Evolutionary conservation across 169 alveolate species (phyloP).

Genomic region (Cryptosporidium viatorum): DNA sequence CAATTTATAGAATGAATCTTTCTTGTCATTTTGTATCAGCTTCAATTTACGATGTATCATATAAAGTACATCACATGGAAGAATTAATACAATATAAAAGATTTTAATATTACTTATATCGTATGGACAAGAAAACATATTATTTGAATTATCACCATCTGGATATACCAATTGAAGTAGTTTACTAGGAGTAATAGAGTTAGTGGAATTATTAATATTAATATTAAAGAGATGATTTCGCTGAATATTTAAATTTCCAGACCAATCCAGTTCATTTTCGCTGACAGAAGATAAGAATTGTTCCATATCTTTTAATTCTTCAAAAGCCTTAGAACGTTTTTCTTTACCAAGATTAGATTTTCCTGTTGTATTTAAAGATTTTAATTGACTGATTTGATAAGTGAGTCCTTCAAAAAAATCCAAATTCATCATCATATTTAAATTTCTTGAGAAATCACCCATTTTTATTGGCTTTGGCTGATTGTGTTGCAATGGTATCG

Average conservation of each 20-base stretch:
- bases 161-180: conserved; percentile 62
- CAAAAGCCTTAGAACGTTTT: not conserved
- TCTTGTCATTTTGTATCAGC: not conserved
- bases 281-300: conserved; percentile 52
- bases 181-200: conserved; percentile 47
- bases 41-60: conserved; percentile 19
- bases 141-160: not conserved
- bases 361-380: conserved; percentile 4
- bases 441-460: conserved; percentile 44
- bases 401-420: conserved; percentile 61
- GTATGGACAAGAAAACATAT: conserved; percentile 71
- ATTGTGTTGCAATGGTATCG: conserved; percentile 59
- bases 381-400: conserved; percentile 33
- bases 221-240: conserved; percentile 8
- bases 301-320: conserved; percentile 44
- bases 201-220: not conserved
- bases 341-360: conserved; percentile 6
- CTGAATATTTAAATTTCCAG: conserved; percentile 13
- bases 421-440: conserved; percentile 61
- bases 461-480: conserved; percentile 44
- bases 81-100: conserved; percentile 21
- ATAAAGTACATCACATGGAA: conserved; percentile 58
- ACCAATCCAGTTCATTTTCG: conserved; percentile 66
- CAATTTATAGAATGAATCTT: not conserved
- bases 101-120: conserved; percentile 48